Base-by-base conservation (phyloP, 148 eudicot species). In the Rhododendron kiyosumense region DNA sequence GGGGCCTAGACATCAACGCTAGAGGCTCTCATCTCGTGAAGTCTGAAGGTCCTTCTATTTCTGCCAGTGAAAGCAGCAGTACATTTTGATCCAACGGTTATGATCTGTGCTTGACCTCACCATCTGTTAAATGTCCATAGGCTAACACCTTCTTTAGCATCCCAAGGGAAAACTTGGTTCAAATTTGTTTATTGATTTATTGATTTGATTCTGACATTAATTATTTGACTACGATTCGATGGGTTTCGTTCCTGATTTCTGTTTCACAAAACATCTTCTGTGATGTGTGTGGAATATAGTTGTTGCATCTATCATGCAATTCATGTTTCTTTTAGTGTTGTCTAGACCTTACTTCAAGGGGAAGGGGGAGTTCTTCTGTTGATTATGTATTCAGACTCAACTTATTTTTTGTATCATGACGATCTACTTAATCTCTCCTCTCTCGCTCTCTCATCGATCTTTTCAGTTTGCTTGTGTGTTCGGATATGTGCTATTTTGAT, bases 1-100 rank as follows among this genome's bases (percentile, higher is more conserved):
- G 92, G 84, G 93, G 97, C 26, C 92, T 93, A 61, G 95, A 93
- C 85, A 91, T 91, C 79, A 87, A 91, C 74, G 88, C 90, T 81
- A 85, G 89, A 57, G 88, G 89, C 80, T 83, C 94, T 78, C 93
- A 91, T 82, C 74, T 84, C 20, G 91, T 92, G 84, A 94, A 91
- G 78, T 81, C 92, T 41, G 94, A 94, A 92, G 93, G 88, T 20
- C 91, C 91, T 38, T 88, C 94, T 41, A 86, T 91, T 18, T 89
- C 94, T 85, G 91, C 93, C 82, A 88, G 90, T 86, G 93, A 91
- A 90, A 92, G 88, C 86, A 92, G 93, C 88, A 88, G 87, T 75
- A 90, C 92, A 78, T 91, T 93, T 87, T 93, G 83, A 91, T 73
- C 83, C 54, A 36, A 82, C 80, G 54, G 26, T 43, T 81, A 57